A percentile compares a stretch with the other conserved stretches of the same genome.
phyloP scores from a whole-genome alignment of 2,329 filamentous ascomycete genomes.

The Fusarium armeniacum region DNA sequence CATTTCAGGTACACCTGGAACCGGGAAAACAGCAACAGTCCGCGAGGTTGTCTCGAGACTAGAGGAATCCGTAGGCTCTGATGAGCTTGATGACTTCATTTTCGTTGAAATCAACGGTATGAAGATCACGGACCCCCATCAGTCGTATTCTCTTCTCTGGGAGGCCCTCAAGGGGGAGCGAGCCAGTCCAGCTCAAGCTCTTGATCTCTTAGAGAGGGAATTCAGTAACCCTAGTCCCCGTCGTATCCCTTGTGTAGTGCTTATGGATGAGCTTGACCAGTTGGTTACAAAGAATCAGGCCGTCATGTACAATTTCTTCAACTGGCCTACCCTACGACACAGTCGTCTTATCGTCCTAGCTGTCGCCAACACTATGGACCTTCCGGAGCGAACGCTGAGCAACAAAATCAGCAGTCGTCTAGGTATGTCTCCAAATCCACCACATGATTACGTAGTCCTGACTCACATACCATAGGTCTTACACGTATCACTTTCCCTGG shows the following conservation, averaged over 20 bases:
- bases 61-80: conserved; percentile 86
- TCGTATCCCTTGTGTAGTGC: conserved; percentile 92
- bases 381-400: conserved; percentile 93
- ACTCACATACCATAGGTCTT: conserved; percentile 65
- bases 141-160: conserved; percentile 95
- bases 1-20: conserved; percentile 98
- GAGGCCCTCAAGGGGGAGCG: conserved; percentile 94
- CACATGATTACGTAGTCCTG: neutral
- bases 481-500: conserved; percentile 97
- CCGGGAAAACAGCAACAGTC: conserved; percentile 97
- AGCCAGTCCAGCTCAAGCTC: conserved; percentile 89
- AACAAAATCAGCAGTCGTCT: conserved; percentile 98
- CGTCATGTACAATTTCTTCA: conserved; percentile 99
- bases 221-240: conserved; percentile 93
- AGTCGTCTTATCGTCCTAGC: conserved; percentile 95
- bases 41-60: conserved; percentile 92
- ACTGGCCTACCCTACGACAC: conserved; percentile 94
- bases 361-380: conserved; percentile 98
- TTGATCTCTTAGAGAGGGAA: conserved; percentile 91
- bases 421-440: conserved; percentile 57
- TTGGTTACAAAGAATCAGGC: conserved; percentile 97
- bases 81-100: conserved; percentile 97
- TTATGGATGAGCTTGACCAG: conserved; percentile 99
- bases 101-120: conserved; percentile 99
- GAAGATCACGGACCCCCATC: conserved; percentile 98